These are phyloP conservation scores for Xylaria flabelliformis DNA, from an alignment of 495 filamentous ascomycete genomes.

Conservation along the genomic window DNA sequence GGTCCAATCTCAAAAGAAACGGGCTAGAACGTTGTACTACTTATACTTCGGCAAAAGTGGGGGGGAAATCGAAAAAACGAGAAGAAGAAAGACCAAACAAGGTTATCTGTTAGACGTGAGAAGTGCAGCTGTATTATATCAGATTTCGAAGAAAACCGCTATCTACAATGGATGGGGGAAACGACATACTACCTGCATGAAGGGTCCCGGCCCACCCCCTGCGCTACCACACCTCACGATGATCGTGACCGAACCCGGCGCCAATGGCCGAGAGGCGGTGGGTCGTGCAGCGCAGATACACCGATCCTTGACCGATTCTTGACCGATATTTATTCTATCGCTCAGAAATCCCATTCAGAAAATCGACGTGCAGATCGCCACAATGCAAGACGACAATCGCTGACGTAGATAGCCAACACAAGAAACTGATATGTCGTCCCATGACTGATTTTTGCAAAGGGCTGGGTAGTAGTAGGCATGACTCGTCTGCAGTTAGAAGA, in stretches of 20 bases:
- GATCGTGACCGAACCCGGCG: slow-evolving; percentile 23
- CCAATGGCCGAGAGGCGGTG: slow-evolving; percentile 9
- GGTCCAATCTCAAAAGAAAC: neutral
- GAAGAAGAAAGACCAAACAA: neutral
- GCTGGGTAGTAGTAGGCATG: neutral
- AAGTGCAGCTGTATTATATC: neutral
- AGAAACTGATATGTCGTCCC: neutral
- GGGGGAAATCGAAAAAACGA: neutral
- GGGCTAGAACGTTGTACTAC: neutral
- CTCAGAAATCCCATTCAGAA: neutral
- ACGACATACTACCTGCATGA: neutral
- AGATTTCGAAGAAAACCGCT: neutral
- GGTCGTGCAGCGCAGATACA: neutral
- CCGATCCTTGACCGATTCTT: neutral
- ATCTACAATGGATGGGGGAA: neutral
- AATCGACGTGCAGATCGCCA: slow-evolving; percentile 8
- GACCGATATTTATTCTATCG: neutral
- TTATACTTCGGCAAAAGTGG: neutral
- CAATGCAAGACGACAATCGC: slow-evolving; percentile 16
- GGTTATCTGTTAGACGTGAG: neutral
- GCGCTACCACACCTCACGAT: neutral
- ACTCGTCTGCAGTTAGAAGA: neutral
- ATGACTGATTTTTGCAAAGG: neutral
- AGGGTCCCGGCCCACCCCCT: slow-evolving; percentile 4
- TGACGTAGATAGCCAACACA: neutral